A percentile compares a stretch with the other conserved stretches of the same genome.
These are phyloP conservation scores for Drosera capensis DNA, from an alignment of 148 eudicot genomes.

Conservation along the genomic window DNA sequence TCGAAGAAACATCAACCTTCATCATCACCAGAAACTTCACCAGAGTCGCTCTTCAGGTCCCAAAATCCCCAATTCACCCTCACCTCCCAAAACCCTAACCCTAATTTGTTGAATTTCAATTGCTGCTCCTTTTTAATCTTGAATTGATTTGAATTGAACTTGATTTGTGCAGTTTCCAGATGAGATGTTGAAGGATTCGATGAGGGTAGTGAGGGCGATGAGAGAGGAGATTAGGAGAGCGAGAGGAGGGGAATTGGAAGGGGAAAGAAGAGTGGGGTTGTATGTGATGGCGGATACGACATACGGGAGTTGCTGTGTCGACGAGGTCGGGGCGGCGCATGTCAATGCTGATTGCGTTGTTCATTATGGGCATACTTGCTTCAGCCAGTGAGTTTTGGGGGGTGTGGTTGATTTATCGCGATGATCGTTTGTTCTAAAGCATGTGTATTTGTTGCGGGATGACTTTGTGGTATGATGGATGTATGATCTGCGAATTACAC, in stretches of 20 bases:
- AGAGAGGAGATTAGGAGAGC: slow-evolving; percentile 35
- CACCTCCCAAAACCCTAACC: too few relatives aligned
- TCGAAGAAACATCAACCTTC: slow-evolving; percentile 42
- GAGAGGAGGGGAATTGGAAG: slow-evolving; percentile 11
- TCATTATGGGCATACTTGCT: slow-evolving; percentile 89
- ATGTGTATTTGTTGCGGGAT: too few relatives aligned
- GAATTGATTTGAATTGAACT: neutral
- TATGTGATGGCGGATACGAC: slow-evolving; percentile 95
- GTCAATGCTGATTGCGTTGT: slow-evolving; percentile 73
- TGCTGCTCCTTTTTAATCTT: neutral
- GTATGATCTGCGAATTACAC: too few relatives aligned
- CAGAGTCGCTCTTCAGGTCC: slow-evolving; percentile 77
- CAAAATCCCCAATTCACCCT: neutral
- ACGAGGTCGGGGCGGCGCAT: slow-evolving; percentile 93
- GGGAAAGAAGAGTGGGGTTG: slow-evolving; percentile 38
- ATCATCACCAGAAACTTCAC: slow-evolving; percentile 31
- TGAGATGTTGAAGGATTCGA: slow-evolving; percentile 69
- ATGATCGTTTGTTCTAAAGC: too few relatives aligned
- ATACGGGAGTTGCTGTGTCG: slow-evolving; percentile 90
- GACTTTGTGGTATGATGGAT: too few relatives aligned
- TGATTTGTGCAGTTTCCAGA: slow-evolving; percentile 68
- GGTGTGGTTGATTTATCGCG: neutral
- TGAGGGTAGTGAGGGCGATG: slow-evolving; percentile 44
- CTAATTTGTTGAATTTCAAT: too few relatives aligned
- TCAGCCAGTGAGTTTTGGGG: slow-evolving; percentile 70